Base-by-base conservation (phyloP, 1,284 basidiomycete species). In the Rhodotorula sp. region DNA sequence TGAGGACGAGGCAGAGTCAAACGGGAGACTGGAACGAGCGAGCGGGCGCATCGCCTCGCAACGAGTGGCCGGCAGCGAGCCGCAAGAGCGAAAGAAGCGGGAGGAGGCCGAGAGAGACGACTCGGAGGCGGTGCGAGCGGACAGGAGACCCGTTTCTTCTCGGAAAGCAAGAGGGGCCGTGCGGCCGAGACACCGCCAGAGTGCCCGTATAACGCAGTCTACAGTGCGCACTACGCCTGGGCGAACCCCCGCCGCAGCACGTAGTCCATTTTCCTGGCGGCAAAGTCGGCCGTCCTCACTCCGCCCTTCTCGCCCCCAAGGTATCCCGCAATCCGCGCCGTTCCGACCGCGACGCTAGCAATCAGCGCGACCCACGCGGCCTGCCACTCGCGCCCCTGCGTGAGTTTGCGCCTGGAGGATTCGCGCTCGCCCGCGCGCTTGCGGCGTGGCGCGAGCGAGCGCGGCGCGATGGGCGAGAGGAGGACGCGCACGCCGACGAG, bases 401-500 rank as follows among this genome's bases (percentile, higher is more conserved):
- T 62, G 27, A 65, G 25, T 44, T 21, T 56, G 15, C 53, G 36
- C 3, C 25, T 19, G n/a, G 5, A 8, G 1, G 63, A 46, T 25
- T 32, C 63, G 48, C 60, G 41, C 29, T 53, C 57, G 53, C 36
- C 60, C 8, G 60, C n/a, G 15, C 56, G 58, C 46, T 39, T 46
- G 48, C 70, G 54, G n/a, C 57, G 50, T 8, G 69, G 67, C 3
- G 8, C 19, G 37, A 76, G 58, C 4, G 66, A 70, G n/a, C 69
- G 59, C 48, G 75, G 75, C 8, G 70, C 66, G 0, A 67, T 71
- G 10, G 72, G 69, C 46, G 69, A 65, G 34, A 54, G 29, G 17
- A 75, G 41, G 39, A 70, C 46, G 9, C 78, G 60, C 22, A 67
- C 36, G 0, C 78, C 78, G 25, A 69, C 70, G 46, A 78, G 55